Percentiles rank a stretch among this genome's conserved stretches.
phyloP scores from a whole-genome alignment of 768 basidiomycete species.

The Pleurotus giganteus region DNA sequence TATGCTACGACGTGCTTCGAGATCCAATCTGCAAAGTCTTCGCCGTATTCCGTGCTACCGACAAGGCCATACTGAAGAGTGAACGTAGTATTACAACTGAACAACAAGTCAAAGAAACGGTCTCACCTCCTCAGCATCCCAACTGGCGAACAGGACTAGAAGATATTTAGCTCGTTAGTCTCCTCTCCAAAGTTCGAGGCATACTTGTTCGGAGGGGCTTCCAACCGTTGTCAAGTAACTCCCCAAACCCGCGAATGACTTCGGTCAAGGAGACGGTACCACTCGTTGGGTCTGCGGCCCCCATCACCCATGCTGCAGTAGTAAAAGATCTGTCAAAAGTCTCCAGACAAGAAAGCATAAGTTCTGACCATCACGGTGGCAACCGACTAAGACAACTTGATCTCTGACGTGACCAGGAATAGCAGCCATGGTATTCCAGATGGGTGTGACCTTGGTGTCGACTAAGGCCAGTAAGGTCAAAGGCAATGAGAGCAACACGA shows the following conservation, averaged over 20 bases:
- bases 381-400: constrained; percentile 69
- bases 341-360: neutral
- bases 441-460: constrained; percentile 71
- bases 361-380: constrained; percentile 62
- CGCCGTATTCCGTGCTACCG: constrained; percentile 92
- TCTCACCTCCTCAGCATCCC: constrained; percentile 69
- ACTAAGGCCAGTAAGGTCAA: constrained; percentile 36
- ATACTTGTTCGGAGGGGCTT: constrained; percentile 68
- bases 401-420: constrained; percentile 64
- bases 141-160: constrained; percentile 63
- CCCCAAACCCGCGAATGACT: constrained; percentile 72
- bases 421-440: constrained; percentile 65
- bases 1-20: constrained; percentile 80
- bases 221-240: constrained; percentile 71
- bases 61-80: constrained; percentile 54
- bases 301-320: constrained; percentile 66
- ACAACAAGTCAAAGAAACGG: neutral
- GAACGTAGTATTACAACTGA: constrained; percentile 13
- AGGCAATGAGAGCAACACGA: neutral
- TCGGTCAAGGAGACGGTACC: constrained; percentile 81
- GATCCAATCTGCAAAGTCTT: constrained; percentile 87
- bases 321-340: neutral
- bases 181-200: neutral
- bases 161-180: constrained; percentile 13
- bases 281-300: constrained; percentile 76